Evolutionary conservation across 805 yeast species (phyloP).

Genomic region (Candida nonsorbophila): DNA sequence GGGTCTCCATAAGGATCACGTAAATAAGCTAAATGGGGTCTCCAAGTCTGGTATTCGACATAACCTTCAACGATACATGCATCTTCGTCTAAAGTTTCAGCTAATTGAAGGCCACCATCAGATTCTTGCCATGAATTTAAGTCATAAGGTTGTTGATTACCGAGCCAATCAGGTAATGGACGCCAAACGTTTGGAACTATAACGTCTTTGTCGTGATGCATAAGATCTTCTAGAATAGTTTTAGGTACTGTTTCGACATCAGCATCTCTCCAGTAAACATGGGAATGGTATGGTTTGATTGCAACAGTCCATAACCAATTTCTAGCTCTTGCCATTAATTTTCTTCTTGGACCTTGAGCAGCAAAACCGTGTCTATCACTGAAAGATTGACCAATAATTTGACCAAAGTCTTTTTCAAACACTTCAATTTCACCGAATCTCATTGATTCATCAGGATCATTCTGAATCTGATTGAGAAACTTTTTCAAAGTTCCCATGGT

Average conservation of each 20-base stretch:
- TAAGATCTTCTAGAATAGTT: constrained; percentile 82
- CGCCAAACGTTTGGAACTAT: constrained; percentile 95
- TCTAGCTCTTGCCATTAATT: constrained; percentile 92
- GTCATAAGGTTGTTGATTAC: constrained; percentile 81
- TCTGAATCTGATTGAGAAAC: constrained; percentile 60
- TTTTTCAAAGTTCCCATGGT: constrained; percentile 66
- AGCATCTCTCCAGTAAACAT: constrained; percentile 98
- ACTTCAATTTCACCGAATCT: constrained; percentile 83
- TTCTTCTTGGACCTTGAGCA: constrained; percentile 93
- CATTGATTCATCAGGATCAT: constrained; percentile 52
- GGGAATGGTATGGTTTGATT: constrained; percentile 84
- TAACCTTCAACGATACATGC: constrained; percentile 97
- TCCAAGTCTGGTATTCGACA: constrained; percentile 96
- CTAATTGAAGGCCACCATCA: constrained; percentile 75
- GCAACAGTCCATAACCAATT: constrained; percentile 91
- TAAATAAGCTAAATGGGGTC: constrained; percentile 92
- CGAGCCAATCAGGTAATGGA: constrained; percentile 82
- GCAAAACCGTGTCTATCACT: constrained; percentile 92
- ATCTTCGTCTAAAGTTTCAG: constrained; percentile 78
- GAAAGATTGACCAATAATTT: constrained; percentile 86
- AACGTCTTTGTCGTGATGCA: constrained; percentile 87
- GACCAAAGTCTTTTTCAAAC: constrained; percentile 87
- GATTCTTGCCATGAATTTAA: constrained; percentile 83
- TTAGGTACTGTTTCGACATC: constrained; percentile 91
- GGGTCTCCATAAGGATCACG: constrained; percentile 95